A percentile compares a stretch with the other conserved stretches of the same genome.
phyloP scores from a whole-genome alignment of 2,329 filamentous ascomycete genomes.

The Xylaria sp. region DNA sequence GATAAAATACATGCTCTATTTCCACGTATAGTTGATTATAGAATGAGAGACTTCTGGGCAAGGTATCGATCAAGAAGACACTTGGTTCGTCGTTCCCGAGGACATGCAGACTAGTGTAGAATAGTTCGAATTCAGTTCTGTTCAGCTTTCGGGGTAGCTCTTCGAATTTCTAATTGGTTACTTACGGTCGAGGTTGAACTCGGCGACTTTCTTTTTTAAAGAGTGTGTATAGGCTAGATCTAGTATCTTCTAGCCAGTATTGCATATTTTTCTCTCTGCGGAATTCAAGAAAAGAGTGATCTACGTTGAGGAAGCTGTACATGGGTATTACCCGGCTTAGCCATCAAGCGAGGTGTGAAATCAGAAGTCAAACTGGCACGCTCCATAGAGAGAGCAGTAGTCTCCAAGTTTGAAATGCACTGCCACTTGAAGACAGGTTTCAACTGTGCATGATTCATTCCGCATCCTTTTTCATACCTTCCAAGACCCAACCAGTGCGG shows the following conservation, averaged over 20 bases:
- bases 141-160: too few relatives aligned
- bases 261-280: not conserved
- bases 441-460: constrained; percentile 10
- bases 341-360: not conserved
- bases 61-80: too few relatives aligned
- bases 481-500: constrained; percentile 71
- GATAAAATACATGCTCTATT: too few relatives aligned
- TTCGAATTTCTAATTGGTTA: not conserved
- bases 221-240: not conserved
- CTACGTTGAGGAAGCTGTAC: not conserved
- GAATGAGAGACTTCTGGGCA: too few relatives aligned
- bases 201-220: not conserved
- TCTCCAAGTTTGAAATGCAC: not conserved
- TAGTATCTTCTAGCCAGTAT: not conserved
- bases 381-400: not conserved
- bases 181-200: not conserved
- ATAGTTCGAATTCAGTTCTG: too few relatives aligned
- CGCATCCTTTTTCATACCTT: constrained; percentile 74
- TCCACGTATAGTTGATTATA: too few relatives aligned
- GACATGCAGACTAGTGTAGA: too few relatives aligned
- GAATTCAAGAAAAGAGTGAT: not conserved
- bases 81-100: too few relatives aligned
- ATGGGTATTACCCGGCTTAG: not conserved
- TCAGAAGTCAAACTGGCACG: not conserved
- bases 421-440: not conserved